Evolutionary conservation across 768 basidiomycete genomes (phyloP), one percentile per base, ranked within the genome.

Genomic region (Serendipita sp.): DNA sequence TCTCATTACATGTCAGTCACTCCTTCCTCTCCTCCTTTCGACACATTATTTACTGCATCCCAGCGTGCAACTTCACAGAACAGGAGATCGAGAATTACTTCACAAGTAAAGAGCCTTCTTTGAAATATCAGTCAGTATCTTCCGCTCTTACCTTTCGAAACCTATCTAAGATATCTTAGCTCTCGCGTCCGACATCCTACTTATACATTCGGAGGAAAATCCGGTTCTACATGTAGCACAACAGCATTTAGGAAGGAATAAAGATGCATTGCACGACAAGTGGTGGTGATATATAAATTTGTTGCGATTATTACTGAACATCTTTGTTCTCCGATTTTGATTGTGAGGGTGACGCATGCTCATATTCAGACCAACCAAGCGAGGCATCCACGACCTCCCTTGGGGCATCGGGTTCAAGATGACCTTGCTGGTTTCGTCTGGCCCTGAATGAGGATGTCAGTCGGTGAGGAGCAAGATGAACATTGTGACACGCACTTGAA

Each of bases 391-490:
- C 80, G 16, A 82, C 82, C 18, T 85, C 84, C 18, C 92, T 86
- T 1, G 81, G 76, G 0, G 94, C 94, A 72, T 97, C 94, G 3
- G 94, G 94, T 67, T 93, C 92, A 15, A 92, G 77, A 63, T 94
- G 89, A 1, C 94, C 94, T 67, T 81, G 81, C 34, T 81, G 75
- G 70, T 95, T 96, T 68, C 93, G 79, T 48, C 91, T 82, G 3
- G 94, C 94, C 66, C 93, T 96, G 73, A 64, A 46, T 28, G 56
- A 58, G 36, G 66, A 64, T 0, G 69, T 63, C 52, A 44, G 56
- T 7, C 28, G 30, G 16, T n/a, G 51, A 11, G 3, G 30, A 34
- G 10, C 64, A 23, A 34, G 5, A 58, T 23, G 23, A 23, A 23
- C 23, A 23, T 23, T 23, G 23, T 23, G 23, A 23, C 64, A 76